Conservation (phyloP, 139 green algal genomes). For the Chlorella sp. region DNA sequence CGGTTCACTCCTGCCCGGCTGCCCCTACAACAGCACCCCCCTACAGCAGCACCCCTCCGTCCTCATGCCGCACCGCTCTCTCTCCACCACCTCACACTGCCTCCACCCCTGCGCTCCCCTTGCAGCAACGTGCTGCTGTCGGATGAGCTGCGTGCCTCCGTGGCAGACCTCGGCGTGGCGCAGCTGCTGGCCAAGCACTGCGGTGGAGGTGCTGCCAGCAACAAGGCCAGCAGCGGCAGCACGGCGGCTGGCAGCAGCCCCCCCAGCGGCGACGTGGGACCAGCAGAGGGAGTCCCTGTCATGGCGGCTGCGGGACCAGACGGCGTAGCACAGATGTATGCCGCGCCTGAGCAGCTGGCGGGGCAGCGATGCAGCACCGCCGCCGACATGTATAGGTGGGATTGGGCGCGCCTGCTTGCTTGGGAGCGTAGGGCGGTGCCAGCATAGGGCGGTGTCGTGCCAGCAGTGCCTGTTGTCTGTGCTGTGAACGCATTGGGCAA, state of each 20-base stretch:
- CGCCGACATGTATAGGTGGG: constrained; percentile 7
- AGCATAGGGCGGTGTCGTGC: no score
- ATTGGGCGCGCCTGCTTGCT: background rate
- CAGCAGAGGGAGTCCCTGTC: no score
- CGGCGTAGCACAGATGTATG: background rate
- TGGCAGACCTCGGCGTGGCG: constrained; percentile 1
- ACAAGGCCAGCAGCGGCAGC: no score
- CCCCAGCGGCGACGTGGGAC: no score
- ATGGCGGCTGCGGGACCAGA: no score
- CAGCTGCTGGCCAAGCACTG: constrained; percentile 3
- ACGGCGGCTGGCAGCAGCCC: no score
- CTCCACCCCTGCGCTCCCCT: no score
- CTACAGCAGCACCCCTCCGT: background rate
- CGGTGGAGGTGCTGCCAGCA: background rate
- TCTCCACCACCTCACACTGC: no score
- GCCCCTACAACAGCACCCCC: background rate
- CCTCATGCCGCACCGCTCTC: no score
- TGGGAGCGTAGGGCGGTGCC: no score
- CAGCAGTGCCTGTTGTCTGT: no score
- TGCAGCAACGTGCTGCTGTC: constrained; percentile 31
- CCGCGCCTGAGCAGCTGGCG: constrained; percentile 8
- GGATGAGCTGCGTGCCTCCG: background rate
- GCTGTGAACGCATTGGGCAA: no score
- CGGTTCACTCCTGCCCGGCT: background rate
- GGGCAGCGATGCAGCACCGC: background rate